Conservation (phyloP, 2,329 filamentous ascomycete species). For the Beauveria asiatica region DNA sequence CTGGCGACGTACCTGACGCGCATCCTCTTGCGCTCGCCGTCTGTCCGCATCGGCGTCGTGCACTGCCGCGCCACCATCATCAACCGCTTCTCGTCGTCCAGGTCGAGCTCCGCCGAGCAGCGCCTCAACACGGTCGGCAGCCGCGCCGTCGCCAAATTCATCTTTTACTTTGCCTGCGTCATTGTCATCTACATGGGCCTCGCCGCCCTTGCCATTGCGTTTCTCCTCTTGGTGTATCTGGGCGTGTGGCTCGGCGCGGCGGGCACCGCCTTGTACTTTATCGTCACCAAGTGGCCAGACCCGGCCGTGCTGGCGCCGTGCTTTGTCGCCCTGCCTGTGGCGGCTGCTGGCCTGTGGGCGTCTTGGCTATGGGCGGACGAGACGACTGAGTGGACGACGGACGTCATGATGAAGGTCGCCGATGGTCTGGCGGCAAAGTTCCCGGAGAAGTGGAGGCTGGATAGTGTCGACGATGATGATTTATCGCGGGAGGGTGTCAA, state of each 20-base stretch:
- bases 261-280: slow-evolving; percentile 19
- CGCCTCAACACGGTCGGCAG: slow-evolving; percentile 20
- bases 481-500: slow-evolving; percentile 16
- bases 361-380: slow-evolving; percentile 13
- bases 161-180: slow-evolving; percentile 4
- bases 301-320: slow-evolving; percentile 17
- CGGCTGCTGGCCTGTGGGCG: slow-evolving; percentile 9
- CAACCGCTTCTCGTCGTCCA: slow-evolving; percentile 19
- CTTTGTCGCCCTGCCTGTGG: slow-evolving; percentile 18
- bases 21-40: slow-evolving; percentile 17
- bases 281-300: slow-evolving; percentile 22
- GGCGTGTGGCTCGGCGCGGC: slow-evolving; percentile 16
- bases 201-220: slow-evolving; percentile 3
- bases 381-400: background rate
- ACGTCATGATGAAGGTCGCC: background rate
- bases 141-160: slow-evolving; percentile 18
- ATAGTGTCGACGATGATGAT: slow-evolving; percentile 14
- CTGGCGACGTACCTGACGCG: slow-evolving; percentile 20
- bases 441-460: slow-evolving; percentile 13
- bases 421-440: background rate
- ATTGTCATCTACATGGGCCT: background rate
- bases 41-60: slow-evolving; percentile 15
- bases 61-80: slow-evolving; percentile 19
- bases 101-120: slow-evolving; percentile 15
- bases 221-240: background rate